These are phyloP conservation scores for Plasmopara halstedii DNA, from an alignment of 352 stramenopile species.

Conservation along the genomic window DNA sequence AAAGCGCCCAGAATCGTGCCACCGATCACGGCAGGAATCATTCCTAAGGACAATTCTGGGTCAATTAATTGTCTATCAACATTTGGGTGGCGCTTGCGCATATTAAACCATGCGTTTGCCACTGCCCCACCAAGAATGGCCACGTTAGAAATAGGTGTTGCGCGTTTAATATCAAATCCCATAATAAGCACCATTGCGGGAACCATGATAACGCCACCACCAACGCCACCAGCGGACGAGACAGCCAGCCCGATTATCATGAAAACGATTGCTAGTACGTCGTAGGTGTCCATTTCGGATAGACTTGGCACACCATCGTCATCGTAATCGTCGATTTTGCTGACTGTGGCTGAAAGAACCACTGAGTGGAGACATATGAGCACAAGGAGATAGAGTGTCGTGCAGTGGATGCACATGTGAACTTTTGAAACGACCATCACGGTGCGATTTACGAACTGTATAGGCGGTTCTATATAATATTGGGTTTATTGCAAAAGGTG, in stretches of 20 bases:
- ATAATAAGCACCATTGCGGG: slow-evolving; percentile 55
- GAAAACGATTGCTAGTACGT: slow-evolving; percentile 37
- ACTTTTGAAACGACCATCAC: not conserved
- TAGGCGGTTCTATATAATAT: too few relatives aligned
- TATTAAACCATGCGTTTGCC: slow-evolving; percentile 55
- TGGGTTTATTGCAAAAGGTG: too few relatives aligned
- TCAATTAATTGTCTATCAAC: slow-evolving; percentile 52
- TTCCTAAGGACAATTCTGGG: slow-evolving; percentile 41
- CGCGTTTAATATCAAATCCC: slow-evolving; percentile 60
- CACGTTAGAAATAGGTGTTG: slow-evolving; percentile 51
- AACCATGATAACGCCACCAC: slow-evolving; percentile 45
- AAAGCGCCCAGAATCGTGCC: slow-evolving; percentile 46
- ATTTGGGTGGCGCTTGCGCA: slow-evolving; percentile 52
- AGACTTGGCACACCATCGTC: slow-evolving; percentile 5
- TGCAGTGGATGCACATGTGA: not conserved
- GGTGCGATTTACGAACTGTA: not conserved
- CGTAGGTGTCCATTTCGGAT: slow-evolving; percentile 34
- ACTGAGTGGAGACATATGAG: not conserved
- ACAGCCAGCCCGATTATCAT: slow-evolving; percentile 41
- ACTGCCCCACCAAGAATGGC: slow-evolving; percentile 57
- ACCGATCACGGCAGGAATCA: slow-evolving; percentile 58
- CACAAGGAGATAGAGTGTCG: not conserved
- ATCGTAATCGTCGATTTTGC: not conserved
- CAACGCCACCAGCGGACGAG: slow-evolving; percentile 39
- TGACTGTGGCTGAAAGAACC: not conserved